phyloP scores from a whole-genome alignment of 176 grass and related monocot species.

The Oryza punctata region DNA sequence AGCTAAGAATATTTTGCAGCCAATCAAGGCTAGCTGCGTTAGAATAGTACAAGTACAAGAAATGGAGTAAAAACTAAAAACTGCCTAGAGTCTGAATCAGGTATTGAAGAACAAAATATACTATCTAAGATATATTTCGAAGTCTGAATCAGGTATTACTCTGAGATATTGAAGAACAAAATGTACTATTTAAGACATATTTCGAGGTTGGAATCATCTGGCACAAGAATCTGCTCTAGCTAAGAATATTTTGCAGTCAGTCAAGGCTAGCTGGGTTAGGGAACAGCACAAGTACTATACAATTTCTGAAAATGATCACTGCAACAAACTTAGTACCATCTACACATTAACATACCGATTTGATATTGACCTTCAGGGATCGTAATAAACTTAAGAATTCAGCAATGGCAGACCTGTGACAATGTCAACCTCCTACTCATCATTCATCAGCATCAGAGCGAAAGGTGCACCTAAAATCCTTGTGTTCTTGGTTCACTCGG shows the following conservation, averaged over 20 bases:
- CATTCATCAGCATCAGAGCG: neutral
- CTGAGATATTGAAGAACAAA: constrained; percentile 10
- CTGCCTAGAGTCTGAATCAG: too few species aligned
- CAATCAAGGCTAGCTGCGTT: too few species aligned
- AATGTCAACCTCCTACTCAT: neutral
- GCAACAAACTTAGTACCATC: neutral
- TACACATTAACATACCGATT: neutral
- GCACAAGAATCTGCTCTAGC: neutral
- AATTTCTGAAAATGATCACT: neutral
- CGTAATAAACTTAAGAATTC: neutral
- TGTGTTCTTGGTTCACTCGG: neutral
- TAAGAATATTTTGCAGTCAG: neutral
- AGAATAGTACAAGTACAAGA: too few species aligned
- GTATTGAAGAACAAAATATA: too few species aligned
- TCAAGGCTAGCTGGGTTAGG: neutral
- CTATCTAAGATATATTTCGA: too few species aligned
- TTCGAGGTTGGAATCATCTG: neutral
- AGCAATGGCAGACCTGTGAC: neutral
- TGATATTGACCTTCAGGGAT: neutral
- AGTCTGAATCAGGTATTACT: neutral
- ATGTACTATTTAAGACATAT: neutral
- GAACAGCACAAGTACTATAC: neutral
- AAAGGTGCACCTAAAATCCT: constrained; percentile 27
- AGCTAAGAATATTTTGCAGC: too few species aligned
- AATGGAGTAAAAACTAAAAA: too few species aligned